Base-by-base conservation (phyloP, 2,329 filamentous ascomycete genomes). In the Microdochium trichocladiopsis region DNA sequence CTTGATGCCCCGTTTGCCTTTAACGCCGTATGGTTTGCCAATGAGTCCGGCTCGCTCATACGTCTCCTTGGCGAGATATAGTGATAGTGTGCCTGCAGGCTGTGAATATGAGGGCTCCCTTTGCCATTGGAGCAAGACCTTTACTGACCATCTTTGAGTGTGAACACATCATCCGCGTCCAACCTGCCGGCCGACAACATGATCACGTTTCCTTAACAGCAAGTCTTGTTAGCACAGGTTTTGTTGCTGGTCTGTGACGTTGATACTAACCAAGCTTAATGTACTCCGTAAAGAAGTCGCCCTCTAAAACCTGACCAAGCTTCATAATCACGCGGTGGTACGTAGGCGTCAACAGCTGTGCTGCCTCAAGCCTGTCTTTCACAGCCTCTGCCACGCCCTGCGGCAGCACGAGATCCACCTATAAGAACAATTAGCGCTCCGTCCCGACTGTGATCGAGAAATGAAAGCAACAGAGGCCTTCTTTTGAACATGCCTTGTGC, bases 21-120 rank as follows among this genome's bases (percentile, higher is more conserved):
- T 84, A 45, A 71, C 69, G 2, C 79, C 80, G 52, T 82, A 72
- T 18, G 87, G 79, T 57, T 83, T 84, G 1, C 93, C 93, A 1
- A 84, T 80, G 0, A 99, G 74, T 0, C 94, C 94, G 48, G 87
- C 84, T 48, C 86, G 80, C 67, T 97, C 91, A 67, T 92, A 96
- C 1, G 82, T 84, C 51, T 91, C 84, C 59, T 86, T 90, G 57
- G 90, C 87, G 24, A 97, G 76, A 60, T 90, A 87, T 60, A 99
- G 76, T 3, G 78, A 82, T 31, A 99, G 74, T 1, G 80, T 71
- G 0, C 90, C 90, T 88, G 47, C 6, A 41, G 4, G 33, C 37
- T 52, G 62, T 49, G 53, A 55, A 5, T 49, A 11, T 2, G 41
- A 28, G 18, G 24, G 14, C 41, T 8, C 48, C 1, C 4, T 23